phyloP scores from a whole-genome alignment of 371 early-diverging fungal genomes.

The Mortierella sp. region DNA sequence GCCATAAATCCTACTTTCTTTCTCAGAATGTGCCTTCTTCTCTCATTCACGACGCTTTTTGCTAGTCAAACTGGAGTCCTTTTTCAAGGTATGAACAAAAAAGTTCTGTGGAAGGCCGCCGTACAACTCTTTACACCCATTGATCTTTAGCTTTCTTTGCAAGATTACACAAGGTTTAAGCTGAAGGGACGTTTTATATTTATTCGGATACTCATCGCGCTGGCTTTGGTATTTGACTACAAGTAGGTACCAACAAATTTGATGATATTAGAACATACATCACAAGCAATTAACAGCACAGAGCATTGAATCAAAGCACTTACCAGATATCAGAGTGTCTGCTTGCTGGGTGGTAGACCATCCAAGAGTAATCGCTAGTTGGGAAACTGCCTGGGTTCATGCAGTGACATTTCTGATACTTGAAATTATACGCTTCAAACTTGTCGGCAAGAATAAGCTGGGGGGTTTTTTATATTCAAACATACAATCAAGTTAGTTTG shows the following conservation, averaged over 20 bases:
- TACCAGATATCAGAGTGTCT: constrained; percentile 66
- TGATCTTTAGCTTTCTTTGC: too few relatives aligned
- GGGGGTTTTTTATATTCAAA: too few relatives aligned
- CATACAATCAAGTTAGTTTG: neutral
- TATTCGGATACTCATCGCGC: constrained; percentile 13
- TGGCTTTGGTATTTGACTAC: constrained; percentile 53
- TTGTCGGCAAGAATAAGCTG: constrained; percentile 90
- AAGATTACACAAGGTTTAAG: too few relatives aligned
- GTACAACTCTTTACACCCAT: too few relatives aligned
- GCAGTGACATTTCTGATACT: constrained; percentile 81
- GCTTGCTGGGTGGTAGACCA: constrained; percentile 82
- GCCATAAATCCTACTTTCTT: too few relatives aligned
- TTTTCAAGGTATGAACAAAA: too few relatives aligned
- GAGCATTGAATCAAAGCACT: neutral
- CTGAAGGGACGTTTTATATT: neutral
- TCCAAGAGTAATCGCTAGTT: constrained; percentile 78
- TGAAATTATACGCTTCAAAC: constrained; percentile 77
- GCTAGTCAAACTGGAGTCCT: too few relatives aligned
- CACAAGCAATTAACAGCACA: neutral
- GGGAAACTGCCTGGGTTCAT: constrained; percentile 92
- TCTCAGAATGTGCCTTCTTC: too few relatives aligned
- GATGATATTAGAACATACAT: neutral
- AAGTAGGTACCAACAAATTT: neutral
- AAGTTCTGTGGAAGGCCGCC: too few relatives aligned
- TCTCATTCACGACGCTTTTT: too few relatives aligned